Percentiles rank a stretch among this genome's conserved stretches.
phyloP scores from a whole-genome alignment of 2,329 filamentous ascomycete species.

The Botrytis deweyae region DNA sequence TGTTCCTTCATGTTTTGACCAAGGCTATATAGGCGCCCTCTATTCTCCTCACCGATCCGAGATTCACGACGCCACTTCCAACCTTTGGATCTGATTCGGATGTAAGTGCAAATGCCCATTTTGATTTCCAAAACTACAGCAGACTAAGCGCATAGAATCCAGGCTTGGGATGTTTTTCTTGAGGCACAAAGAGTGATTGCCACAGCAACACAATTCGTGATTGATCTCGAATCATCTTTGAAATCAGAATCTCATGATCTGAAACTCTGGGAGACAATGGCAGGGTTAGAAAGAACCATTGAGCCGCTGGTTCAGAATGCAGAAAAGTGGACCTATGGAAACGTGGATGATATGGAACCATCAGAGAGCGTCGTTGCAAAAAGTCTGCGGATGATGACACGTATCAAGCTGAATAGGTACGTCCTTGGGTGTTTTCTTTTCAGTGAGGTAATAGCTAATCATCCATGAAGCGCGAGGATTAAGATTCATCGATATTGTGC shows the following conservation, averaged over 20 bases:
- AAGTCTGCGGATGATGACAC: slow-evolving; percentile 48
- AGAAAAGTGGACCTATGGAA: slow-evolving; percentile 32
- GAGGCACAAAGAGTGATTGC: slow-evolving; percentile 50
- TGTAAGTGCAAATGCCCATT: slow-evolving; percentile 29
- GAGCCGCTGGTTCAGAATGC: slow-evolving; percentile 32
- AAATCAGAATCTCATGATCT: slow-evolving; percentile 43
- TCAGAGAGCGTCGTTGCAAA: slow-evolving; percentile 46
- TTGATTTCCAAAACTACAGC: background rate
- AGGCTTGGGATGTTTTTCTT: slow-evolving; percentile 46
- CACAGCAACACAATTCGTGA: slow-evolving; percentile 49
- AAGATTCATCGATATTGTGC: slow-evolving; percentile 53
- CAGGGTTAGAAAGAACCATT: slow-evolving; percentile 32
- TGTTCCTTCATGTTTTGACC: slow-evolving; percentile 1
- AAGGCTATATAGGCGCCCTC: slow-evolving; percentile 42
- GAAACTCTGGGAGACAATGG: slow-evolving; percentile 41
- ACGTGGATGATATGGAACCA: slow-evolving; percentile 41
- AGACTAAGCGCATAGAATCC: background rate
- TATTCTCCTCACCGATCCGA: slow-evolving; percentile 46
- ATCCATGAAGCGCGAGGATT: slow-evolving; percentile 46
- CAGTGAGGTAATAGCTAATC: background rate
- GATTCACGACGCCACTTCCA: slow-evolving; percentile 48
- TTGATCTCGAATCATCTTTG: slow-evolving; percentile 47
- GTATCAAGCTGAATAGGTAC: slow-evolving; percentile 44
- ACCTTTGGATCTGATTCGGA: slow-evolving; percentile 45
- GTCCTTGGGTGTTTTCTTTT: background rate